Conservation (phyloP, 2,329 filamentous ascomycete species). For the Fusarium beomiforme region DNA sequence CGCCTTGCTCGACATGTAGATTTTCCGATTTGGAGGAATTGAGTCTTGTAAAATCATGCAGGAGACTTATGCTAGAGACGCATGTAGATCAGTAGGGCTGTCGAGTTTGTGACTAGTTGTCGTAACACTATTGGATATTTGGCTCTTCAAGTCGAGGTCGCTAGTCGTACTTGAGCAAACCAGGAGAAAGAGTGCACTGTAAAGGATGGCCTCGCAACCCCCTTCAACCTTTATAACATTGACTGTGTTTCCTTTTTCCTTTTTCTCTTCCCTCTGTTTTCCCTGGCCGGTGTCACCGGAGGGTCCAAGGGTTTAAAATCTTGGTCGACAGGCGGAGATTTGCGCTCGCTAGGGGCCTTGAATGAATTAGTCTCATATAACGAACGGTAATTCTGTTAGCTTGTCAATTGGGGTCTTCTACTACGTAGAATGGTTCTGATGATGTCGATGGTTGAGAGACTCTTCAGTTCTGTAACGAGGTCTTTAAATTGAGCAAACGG, state of each 20-base stretch:
- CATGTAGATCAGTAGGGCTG: neutral
- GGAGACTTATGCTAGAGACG: neutral
- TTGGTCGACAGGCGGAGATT: slow-evolving; percentile 33
- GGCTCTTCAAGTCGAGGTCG: neutral
- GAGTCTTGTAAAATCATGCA: neutral
- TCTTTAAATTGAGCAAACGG: neutral
- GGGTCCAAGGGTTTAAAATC: slow-evolving; percentile 19
- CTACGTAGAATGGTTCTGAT: neutral
- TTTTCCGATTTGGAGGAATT: neutral
- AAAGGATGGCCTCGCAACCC: neutral
- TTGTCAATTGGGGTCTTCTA: neutral
- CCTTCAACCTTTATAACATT: slow-evolving; percentile 14
- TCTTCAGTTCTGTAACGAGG: neutral
- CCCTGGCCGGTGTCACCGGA: slow-evolving; percentile 12
- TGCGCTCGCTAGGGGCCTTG: slow-evolving; percentile 33
- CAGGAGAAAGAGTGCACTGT: neutral
- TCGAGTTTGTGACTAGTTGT: slow-evolving; percentile 20
- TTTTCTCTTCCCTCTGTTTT: neutral
- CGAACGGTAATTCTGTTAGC: slow-evolving; percentile 11
- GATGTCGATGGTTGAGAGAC: slow-evolving; percentile 1
- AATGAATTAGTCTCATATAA: slow-evolving; percentile 31
- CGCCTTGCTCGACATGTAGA: slow-evolving; percentile 2
- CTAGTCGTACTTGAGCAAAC: neutral
- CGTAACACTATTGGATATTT: slow-evolving; percentile 4
- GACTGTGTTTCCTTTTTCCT: slow-evolving; percentile 14